Conservation (phyloP, 1,284 basidiomycete genomes). For the Pseudozyma sp. region DNA sequence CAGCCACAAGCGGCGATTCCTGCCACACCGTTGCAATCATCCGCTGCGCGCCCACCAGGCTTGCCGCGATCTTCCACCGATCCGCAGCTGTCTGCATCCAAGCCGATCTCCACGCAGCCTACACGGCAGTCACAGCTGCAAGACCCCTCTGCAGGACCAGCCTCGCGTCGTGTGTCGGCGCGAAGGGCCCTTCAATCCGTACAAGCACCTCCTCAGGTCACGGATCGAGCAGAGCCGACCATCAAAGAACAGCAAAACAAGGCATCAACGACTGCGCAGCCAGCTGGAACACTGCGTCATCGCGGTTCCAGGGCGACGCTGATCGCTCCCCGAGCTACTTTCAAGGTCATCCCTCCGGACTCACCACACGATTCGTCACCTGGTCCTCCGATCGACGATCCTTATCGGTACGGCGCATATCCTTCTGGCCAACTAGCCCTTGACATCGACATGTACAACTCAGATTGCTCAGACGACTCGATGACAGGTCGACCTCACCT, state of each 20-base stretch:
- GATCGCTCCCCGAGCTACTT: conserved; percentile 28
- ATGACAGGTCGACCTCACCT: conserved; percentile 15
- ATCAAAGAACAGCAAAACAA: conserved; percentile 1
- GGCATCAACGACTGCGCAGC: neutral
- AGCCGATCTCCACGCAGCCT: conserved; percentile 23
- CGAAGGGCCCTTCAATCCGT: conserved; percentile 24
- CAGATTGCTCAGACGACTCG: conserved; percentile 36
- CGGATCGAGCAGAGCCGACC: conserved; percentile 1
- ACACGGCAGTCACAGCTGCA: conserved; percentile 7
- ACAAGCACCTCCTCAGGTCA: conserved; percentile 17
- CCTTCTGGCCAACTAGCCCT: conserved; percentile 23
- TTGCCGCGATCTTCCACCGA: conserved; percentile 45
- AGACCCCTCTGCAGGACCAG: neutral
- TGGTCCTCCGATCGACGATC: conserved; percentile 7
- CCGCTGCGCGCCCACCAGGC: conserved; percentile 10
- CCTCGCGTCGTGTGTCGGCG: conserved; percentile 5
- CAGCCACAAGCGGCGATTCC: conserved; percentile 20
- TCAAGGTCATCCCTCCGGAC: conserved; percentile 22
- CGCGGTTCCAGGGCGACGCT: conserved; percentile 15
- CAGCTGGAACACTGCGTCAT: conserved; percentile 14
- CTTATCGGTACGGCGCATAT: conserved; percentile 3
- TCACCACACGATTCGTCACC: conserved; percentile 17
- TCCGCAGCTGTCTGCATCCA: conserved; percentile 41
- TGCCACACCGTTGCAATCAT: conserved; percentile 14
- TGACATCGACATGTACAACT: conserved; percentile 48